Conservation (phyloP, 768 basidiomycete species). For the Termitomyces sp. region DNA sequence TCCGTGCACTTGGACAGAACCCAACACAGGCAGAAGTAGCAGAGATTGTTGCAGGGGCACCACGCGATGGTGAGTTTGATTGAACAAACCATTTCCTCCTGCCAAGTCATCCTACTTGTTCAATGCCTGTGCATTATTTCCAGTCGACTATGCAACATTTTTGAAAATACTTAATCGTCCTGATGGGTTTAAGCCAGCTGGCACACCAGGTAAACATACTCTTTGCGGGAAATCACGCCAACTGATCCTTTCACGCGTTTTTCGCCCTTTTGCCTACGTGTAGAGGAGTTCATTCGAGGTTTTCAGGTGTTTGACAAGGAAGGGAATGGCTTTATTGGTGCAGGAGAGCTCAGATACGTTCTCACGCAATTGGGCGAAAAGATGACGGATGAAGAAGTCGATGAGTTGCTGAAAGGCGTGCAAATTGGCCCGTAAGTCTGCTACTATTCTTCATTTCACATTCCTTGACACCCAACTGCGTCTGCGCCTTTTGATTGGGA, state of each 20-base stretch:
- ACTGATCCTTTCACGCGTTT: slow-evolving; percentile 1
- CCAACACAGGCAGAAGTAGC: slow-evolving; percentile 98
- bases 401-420: slow-evolving; percentile 94
- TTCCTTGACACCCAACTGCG: neutral
- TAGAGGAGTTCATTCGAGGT: slow-evolving; percentile 98
- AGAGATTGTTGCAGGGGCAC: slow-evolving; percentile 67
- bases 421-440: slow-evolving; percentile 80
- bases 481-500: neutral
- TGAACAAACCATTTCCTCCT: neutral
- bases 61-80: slow-evolving; percentile 58
- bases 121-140: neutral
- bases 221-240: neutral
- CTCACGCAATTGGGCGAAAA: slow-evolving; percentile 97
- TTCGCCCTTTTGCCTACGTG: neutral
- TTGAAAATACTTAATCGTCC: slow-evolving; percentile 88
- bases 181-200: slow-evolving; percentile 93
- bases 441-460: neutral
- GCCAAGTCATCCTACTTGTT: neutral
- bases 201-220: slow-evolving; percentile 11
- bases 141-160: slow-evolving; percentile 93
- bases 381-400: slow-evolving; percentile 96
- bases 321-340: slow-evolving; percentile 87
- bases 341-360: slow-evolving; percentile 88
- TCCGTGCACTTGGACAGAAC: slow-evolving; percentile 94
- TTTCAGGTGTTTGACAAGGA: slow-evolving; percentile 99